phyloP scores from a whole-genome alignment of 805 yeast species.

The Kluyveromyces nonfermentans region DNA sequence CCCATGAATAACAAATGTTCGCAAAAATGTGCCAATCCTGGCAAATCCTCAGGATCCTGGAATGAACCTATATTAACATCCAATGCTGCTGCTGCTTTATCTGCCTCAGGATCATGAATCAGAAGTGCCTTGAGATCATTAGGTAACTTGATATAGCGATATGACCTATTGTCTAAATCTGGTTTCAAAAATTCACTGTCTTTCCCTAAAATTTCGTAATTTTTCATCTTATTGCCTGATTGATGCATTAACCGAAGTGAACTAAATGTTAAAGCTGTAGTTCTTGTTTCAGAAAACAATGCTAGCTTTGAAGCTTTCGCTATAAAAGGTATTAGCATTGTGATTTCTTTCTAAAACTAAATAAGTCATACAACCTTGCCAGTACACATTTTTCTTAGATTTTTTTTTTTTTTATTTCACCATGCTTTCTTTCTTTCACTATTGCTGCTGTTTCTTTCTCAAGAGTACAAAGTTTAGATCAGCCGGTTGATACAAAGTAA shows the following conservation, averaged over 20 bases:
- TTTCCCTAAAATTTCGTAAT: conserved; percentile 10
- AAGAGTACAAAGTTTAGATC: no score
- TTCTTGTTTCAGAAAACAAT: neutral
- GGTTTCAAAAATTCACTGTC: conserved; percentile 30
- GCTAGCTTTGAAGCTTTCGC: neutral
- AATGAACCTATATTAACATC: conserved; percentile 75
- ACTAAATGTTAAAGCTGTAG: neutral
- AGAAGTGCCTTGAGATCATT: conserved; percentile 53
- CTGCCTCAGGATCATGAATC: conserved; percentile 61
- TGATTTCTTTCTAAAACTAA: neutral
- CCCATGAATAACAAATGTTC: conserved; percentile 75
- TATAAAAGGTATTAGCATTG: neutral
- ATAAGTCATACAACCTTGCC: neutral
- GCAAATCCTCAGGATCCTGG: conserved; percentile 51
- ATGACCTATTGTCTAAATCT: conserved; percentile 62
- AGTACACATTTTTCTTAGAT: neutral
- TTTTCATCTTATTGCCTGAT: neutral
- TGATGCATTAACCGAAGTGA: neutral
- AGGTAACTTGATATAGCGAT: conserved; percentile 51
- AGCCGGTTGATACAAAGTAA: no score
- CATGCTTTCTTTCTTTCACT: no score
- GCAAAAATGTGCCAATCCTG: conserved; percentile 75
- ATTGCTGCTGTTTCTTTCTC: no score
- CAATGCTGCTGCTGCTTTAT: conserved; percentile 68
- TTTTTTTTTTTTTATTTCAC: neutral